Base-by-base conservation (phyloP, 2,329 filamentous ascomycete genomes). In the Cadophora gregata region DNA sequence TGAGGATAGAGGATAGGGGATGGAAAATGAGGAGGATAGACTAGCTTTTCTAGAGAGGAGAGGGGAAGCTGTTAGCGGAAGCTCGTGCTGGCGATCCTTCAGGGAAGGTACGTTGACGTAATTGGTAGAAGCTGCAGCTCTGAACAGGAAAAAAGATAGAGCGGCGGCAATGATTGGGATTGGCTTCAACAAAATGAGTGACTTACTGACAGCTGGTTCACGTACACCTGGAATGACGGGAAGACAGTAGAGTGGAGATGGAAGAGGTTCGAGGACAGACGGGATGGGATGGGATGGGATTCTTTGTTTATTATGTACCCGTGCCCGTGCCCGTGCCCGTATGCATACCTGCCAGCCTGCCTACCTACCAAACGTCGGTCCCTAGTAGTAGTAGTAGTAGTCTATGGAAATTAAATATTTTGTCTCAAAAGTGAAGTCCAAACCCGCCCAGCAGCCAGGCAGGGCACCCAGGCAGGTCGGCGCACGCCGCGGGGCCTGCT, bases 51-150 rank as follows among this genome's bases (percentile, higher is more conserved):
- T 31, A 62, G 38, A 63, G 59, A 59, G 62, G 38, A 63, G 59
- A 59, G 62, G 62, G 56, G 61, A 45, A 66, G 60, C 60, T 59
- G 47, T 59, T 62, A 66, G 50, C 58, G 51, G 58, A 60, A 47
- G 51, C 60, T 65, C 38, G 31, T 59, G 33, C 31, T 55, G 56
- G 25, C 59, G 59, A 62, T 65, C 62, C 36, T 25, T 59, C 27
- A 29, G 19, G 42, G 24, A 38, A 59, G 45, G 27, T 45, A 59
- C 16, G 42, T 64, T 64, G 63, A 64, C 63, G 63, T 64, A 64
- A 53, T 64, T 38, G 63, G 56, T 14, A 27, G 42, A 60, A 24
- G 36, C 24, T 24, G 36, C 31, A 38, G 31, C 14, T 38, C 53
- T 24, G 36, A 42, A 42, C 33, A 58, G 55, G 55, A 58, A 56